A percentile compares a stretch with the other conserved stretches of the same genome.
Conservation (phyloP, 2,329 filamentous ascomycete species). For the Colletotrichum lini region DNA sequence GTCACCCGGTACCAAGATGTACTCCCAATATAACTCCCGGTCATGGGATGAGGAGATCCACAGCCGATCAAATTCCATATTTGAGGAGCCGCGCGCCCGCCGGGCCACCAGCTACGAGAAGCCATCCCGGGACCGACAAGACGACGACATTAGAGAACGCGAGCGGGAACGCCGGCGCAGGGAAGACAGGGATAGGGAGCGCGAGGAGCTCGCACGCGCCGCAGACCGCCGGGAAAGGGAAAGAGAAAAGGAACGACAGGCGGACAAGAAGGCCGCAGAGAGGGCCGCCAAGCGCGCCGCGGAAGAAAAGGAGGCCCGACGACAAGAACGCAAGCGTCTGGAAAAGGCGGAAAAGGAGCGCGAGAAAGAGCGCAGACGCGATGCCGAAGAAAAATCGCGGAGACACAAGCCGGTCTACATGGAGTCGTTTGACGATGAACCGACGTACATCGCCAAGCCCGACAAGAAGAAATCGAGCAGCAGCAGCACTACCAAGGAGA, state of each 20-base stretch:
- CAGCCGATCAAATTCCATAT: slow-evolving; percentile 53
- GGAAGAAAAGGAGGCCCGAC: slow-evolving; percentile 52
- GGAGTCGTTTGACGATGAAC: slow-evolving; percentile 53
- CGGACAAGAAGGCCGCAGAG: slow-evolving; percentile 45
- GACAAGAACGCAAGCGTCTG: slow-evolving; percentile 51
- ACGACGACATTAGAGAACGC: slow-evolving; percentile 55
- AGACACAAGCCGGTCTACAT: slow-evolving; percentile 50
- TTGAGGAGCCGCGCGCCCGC: slow-evolving; percentile 60
- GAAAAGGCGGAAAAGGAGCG: slow-evolving; percentile 50
- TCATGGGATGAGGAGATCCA: slow-evolving; percentile 66
- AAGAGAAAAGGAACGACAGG: slow-evolving; percentile 20
- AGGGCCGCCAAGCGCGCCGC: slow-evolving; percentile 40
- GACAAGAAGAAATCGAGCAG: slow-evolving; percentile 57
- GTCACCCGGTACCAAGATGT: slow-evolving; percentile 52
- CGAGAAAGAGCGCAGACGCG: slow-evolving; percentile 56
- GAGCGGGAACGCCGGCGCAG: slow-evolving; percentile 49
- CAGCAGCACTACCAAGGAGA: slow-evolving; percentile 47
- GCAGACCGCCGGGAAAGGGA: slow-evolving; percentile 26
- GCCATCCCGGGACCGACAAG: slow-evolving; percentile 55
- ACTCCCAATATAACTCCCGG: slow-evolving; percentile 54
- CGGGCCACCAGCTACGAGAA: slow-evolving; percentile 65
- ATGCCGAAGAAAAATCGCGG: slow-evolving; percentile 53
- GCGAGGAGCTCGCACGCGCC: slow-evolving; percentile 22
- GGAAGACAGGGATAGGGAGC: slow-evolving; percentile 44
- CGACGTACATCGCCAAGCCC: slow-evolving; percentile 44